phyloP scores from a whole-genome alignment of 306 rosid species.

The Gastrolobium villosum region DNA sequence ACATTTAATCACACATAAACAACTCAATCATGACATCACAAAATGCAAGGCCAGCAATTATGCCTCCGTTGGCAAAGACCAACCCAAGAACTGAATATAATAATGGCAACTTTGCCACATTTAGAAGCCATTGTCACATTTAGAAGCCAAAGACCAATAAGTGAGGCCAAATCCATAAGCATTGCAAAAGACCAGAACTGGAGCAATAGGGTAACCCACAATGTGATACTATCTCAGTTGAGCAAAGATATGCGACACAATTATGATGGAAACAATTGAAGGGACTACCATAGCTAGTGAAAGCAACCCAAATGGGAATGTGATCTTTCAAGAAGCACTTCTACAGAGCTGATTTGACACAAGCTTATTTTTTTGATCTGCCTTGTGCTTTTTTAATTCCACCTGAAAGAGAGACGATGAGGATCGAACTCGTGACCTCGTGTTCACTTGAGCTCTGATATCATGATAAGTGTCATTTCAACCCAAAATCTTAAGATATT shows the following conservation, averaged over 20 bases:
- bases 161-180: slow-evolving; percentile 85
- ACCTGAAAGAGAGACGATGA: no score
- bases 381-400: no score
- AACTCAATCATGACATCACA: slow-evolving; percentile 64
- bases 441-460: no score
- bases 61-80: slow-evolving; percentile 64
- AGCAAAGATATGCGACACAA: slow-evolving; percentile 63
- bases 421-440: no score
- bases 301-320: slow-evolving; percentile 66
- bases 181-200: slow-evolving; percentile 77
- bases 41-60: slow-evolving; percentile 81
- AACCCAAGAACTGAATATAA: slow-evolving; percentile 77
- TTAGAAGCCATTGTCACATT: slow-evolving; percentile 84
- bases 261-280: slow-evolving; percentile 57
- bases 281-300: slow-evolving; percentile 56
- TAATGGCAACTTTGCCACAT: slow-evolving; percentile 80
- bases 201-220: slow-evolving; percentile 67
- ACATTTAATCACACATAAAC: no score
- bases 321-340: slow-evolving; percentile 70
- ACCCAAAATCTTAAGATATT: no score
- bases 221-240: slow-evolving; percentile 77
- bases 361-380: no score
- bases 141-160: slow-evolving; percentile 85
- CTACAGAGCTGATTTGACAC: no score
- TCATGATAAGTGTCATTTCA: no score